Evolutionary conservation across 148 eudicot species (phyloP).

Genomic region (Heliamphora exappendiculata): DNA sequence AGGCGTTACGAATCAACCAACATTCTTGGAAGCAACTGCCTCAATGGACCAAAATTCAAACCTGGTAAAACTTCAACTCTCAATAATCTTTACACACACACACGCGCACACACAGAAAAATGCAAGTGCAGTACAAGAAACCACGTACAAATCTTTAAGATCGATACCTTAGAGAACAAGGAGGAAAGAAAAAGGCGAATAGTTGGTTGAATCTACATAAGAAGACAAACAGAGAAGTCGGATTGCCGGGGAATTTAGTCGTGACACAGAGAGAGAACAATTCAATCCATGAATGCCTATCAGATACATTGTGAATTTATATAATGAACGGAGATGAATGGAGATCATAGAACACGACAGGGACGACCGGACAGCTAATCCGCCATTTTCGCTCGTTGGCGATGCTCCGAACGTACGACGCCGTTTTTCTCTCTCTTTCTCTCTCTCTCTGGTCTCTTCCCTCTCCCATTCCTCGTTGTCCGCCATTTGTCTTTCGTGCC

Average conservation of each 20-base stretch:
- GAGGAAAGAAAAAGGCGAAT: not conserved
- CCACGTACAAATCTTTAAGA: not conserved
- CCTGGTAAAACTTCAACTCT: slow-evolving; percentile 9
- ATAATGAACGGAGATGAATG: not conserved
- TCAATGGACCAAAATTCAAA: not conserved
- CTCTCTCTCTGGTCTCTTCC: not conserved
- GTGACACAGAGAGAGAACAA: slow-evolving; percentile 1
- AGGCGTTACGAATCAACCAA: not conserved
- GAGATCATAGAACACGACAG: too few species aligned
- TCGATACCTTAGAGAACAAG: too few species aligned
- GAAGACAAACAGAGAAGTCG: too few species aligned
- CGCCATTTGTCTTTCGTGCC: not conserved
- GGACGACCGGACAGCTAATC: too few species aligned
- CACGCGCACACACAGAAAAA: too few species aligned
- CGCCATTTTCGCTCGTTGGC: slow-evolving; percentile 17
- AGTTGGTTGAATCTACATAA: too few species aligned
- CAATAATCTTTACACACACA: not conserved
- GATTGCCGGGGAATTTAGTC: not conserved
- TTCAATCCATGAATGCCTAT: too few species aligned
- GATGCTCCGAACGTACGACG: not conserved
- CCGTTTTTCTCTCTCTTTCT: not conserved
- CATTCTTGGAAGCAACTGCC: not conserved
- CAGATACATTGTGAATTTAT: too few species aligned
- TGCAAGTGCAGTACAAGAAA: too few species aligned
- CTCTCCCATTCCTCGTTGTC: not conserved